Evolutionary conservation across 2,329 filamentous ascomycete genomes (phyloP), one percentile per base, ranked within the genome.

Genomic region (Zymoseptoria pseudotritici): DNA sequence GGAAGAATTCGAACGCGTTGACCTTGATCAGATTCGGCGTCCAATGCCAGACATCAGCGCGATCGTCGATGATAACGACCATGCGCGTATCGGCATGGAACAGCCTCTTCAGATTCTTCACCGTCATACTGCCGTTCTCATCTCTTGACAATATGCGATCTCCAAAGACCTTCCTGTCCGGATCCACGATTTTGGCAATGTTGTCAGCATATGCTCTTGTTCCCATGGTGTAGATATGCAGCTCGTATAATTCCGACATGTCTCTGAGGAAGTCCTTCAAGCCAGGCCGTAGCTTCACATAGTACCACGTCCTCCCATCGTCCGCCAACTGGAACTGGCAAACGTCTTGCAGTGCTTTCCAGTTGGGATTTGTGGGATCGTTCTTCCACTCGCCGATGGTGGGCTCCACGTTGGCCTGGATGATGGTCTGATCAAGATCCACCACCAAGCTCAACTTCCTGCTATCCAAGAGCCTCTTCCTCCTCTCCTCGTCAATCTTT

Each of bases 181-280:
- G 93, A 70, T 99, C 94, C 63, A 99, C 89, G 63, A 99, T 93
- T 67, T 89, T 88, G 46, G 91, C 91, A 67, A 99, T 95, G 62
- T 90, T 88, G 67, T 92, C 82, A 9, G 94, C 94, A 72, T 99
- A 99, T n/a, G 93, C 90, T 64, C 94, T 85, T 21, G 94, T 99
- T 59, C 93, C 94, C 94, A 99, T 99, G 51, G 94, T 99, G 78
- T 99, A 99, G 64, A 99, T 93, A 73, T 99, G 94, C 70, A 97
- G 80, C 77, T 99, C 94, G 76, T 94, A 99, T 69, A 94, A 79
- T 69, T 86, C 82, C 0, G 91, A 85, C 54, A 97, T 82, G 56
- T 85, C 83, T 60, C 89, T 80, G 54, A 99, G 80, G 71, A 99
- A 99, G 50, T 88, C 83, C 63, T 85, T 80, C 55, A 97, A 78